Evolutionary conservation across 805 yeast species (phyloP).

Genomic region (Saccharomycopsis schoenii): DNA sequence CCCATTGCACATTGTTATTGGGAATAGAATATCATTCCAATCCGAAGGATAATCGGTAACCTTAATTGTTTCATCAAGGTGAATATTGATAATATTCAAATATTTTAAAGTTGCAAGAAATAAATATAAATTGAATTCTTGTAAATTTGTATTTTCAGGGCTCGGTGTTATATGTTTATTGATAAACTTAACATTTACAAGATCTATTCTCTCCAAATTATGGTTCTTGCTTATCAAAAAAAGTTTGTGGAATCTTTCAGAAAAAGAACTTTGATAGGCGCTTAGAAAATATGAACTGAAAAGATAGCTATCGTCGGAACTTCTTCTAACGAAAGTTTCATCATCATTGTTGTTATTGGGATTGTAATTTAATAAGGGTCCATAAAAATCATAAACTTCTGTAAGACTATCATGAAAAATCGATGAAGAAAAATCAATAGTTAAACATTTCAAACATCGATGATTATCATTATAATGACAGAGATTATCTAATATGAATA

Average conservation of each 20-base stretch:
- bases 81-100: not conserved
- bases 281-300: not conserved
- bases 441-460: not conserved
- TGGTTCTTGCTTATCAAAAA: not conserved
- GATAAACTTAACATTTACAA: not conserved
- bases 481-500: not conserved
- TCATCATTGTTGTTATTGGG: not conserved
- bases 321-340: not conserved
- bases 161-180: not conserved
- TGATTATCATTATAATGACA: not conserved
- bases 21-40: constrained; percentile 38
- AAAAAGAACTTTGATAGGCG: not conserved
- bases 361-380: not conserved
- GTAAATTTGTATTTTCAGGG: not conserved
- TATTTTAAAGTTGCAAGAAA: not conserved
- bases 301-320: not conserved
- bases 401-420: not conserved
- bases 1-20: not conserved
- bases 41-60: constrained; percentile 91
- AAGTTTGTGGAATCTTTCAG: not conserved
- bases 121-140: not conserved
- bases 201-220: not conserved
- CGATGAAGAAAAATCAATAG: not conserved
- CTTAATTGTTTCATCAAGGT: constrained; percentile 78
- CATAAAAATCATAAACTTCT: not conserved